Evolutionary conservation across 2,329 filamentous ascomycete genomes (phyloP), one percentile per base, ranked within the genome.

Genomic region (Verticillium longisporum): DNA sequence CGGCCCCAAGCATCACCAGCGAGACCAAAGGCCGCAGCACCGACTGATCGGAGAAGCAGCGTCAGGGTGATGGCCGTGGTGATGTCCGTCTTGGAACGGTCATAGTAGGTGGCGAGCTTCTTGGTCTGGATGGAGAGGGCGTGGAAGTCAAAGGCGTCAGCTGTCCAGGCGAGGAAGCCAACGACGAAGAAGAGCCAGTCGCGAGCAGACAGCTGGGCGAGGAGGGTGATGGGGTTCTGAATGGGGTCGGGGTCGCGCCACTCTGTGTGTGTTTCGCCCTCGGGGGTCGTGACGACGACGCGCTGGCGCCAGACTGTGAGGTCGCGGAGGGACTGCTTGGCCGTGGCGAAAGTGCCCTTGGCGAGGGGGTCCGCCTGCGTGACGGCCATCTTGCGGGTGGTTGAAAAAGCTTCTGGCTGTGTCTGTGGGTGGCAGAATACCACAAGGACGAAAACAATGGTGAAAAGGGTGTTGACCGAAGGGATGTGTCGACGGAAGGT

Each of bases 61-160:
- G 90, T 92, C 37, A 94, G 77, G 31, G 87, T 92, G 66, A 92
- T 92, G 63, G 88, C 89, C 7, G 88, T 89, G 2, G 87, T 86
- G 67, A 94, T 88, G 60, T 88, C 80, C 0, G 89, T 90, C 63
- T 84, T 84, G 58, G 77, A 78, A 18, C 74, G 75, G 62, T 68
- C 68, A 60, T 81, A 84, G 69, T 81, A 79, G 50, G 76, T 67
- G 56, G 80, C 82, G 31, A 93, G 78, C 75, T 92, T 91, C 66
- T 83, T 82, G 3, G 89, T 90, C 72, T 92, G 90, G 65, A 94
- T 90, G 4, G 87, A 90, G 9, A 94, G 80, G 32, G 90, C 88
- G 74, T 92, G 89, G 71, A 93, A 94, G 73, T 92, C 90, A 71
- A 93, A 94, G 3, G 90, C 90, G 72, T 94, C 91, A 61, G 89